These are phyloP conservation scores for Russula earlei DNA, from an alignment of 768 basidiomycete species.

Conservation along the genomic window DNA sequence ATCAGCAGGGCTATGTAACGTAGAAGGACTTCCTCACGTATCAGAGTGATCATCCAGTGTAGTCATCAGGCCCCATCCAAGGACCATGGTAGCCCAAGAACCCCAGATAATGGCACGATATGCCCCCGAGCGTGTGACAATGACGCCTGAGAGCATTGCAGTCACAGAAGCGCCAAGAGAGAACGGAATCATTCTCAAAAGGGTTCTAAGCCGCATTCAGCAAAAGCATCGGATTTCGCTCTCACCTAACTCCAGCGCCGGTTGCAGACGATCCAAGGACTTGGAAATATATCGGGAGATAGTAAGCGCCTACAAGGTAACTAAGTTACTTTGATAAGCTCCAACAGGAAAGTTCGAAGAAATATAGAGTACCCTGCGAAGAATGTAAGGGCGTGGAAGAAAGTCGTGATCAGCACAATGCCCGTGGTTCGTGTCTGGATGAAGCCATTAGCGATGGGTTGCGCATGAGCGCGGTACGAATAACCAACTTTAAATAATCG, in stretches of 20 bases:
- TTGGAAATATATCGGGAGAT: constrained; percentile 73
- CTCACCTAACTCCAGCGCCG: constrained; percentile 52
- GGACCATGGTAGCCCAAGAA: constrained; percentile 42
- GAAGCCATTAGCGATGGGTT: constrained; percentile 20
- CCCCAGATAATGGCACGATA: constrained; percentile 60
- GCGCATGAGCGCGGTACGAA: neutral
- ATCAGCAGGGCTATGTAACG: neutral
- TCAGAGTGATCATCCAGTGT: constrained; percentile 51
- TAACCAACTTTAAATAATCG: constrained; percentile 55
- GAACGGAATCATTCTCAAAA: constrained; percentile 58
- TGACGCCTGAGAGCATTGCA: constrained; percentile 47
- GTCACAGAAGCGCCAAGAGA: constrained; percentile 50
- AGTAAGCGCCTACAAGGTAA: constrained; percentile 38
- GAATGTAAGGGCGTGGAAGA: constrained; percentile 58
- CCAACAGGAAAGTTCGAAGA: neutral
- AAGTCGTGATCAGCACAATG: constrained; percentile 44
- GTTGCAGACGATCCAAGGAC: constrained; percentile 69
- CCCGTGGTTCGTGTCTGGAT: constrained; percentile 58
- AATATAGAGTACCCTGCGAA: constrained; percentile 45
- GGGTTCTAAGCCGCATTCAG: neutral
- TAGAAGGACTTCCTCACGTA: constrained; percentile 26
- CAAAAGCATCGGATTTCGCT: neutral
- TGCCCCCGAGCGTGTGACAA: constrained; percentile 46
- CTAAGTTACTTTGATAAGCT: too few relatives aligned
- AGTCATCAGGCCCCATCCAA: constrained; percentile 69